A percentile compares a stretch with the other conserved stretches of the same genome.
Evolutionary conservation across 108 stramenopile genomes (phyloP).

Genomic region (Chaetoceros muelleri): DNA sequence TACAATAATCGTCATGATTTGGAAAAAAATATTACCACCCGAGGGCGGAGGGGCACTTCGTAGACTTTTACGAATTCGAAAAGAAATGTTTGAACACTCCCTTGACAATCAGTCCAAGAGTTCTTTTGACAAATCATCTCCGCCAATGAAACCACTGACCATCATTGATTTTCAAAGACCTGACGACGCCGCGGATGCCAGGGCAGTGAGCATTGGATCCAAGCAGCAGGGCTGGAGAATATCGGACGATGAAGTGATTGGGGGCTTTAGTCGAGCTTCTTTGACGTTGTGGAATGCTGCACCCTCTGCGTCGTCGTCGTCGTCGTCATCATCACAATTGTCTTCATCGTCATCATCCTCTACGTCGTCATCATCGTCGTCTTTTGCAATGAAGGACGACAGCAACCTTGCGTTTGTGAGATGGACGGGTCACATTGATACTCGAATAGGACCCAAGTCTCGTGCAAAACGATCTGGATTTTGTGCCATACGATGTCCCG

Average conservation of each 20-base stretch:
- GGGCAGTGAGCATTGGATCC: conserved; percentile 10
- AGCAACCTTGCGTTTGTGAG: conserved; percentile 44
- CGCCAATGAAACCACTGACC: conserved; percentile 35
- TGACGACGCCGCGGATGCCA: conserved; percentile 65
- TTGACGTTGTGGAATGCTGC: not conserved
- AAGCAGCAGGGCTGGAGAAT: conserved; percentile 55
- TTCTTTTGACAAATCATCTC: not conserved
- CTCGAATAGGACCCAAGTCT: conserved; percentile 31
- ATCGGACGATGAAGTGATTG: conserved; percentile 76
- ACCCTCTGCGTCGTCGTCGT: too few species aligned
- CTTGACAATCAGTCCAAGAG: not conserved
- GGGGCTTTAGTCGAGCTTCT: conserved; percentile 39
- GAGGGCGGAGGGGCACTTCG: too few species aligned
- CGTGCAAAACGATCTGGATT: conserved; percentile 58
- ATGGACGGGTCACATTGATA: conserved; percentile 66
- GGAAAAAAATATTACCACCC: too few species aligned
- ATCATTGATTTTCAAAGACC: conserved; percentile 58
- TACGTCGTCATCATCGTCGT: too few species aligned
- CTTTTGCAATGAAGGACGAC: conserved; percentile 2
- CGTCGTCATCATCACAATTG: too few species aligned
- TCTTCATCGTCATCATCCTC: too few species aligned
- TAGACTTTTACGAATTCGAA: not conserved
- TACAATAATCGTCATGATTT: too few species aligned
- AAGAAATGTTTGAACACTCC: not conserved
- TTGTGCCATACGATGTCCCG: conserved; percentile 65